Conservation (phyloP, 345 rosid genomes). For the Atalantia buxifolia region DNA sequence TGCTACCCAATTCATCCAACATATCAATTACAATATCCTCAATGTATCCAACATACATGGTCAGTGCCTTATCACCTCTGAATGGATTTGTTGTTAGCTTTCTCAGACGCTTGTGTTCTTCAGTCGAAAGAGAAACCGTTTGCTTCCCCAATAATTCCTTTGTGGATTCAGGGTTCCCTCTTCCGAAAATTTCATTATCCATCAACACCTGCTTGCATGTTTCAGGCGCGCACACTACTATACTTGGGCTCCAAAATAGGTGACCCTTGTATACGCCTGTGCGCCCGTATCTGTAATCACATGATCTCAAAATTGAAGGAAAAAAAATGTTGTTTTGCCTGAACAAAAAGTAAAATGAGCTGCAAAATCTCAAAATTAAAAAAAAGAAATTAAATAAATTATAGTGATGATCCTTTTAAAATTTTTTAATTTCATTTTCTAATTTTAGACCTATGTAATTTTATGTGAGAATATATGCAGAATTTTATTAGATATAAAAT, state of each 20-base stretch:
- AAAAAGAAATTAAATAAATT: too few species aligned
- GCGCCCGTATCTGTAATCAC: slow-evolving; percentile 20
- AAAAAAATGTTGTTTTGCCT: background rate
- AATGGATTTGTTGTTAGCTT: slow-evolving; percentile 30
- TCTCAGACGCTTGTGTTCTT: slow-evolving; percentile 39
- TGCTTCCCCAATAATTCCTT: slow-evolving; percentile 30
- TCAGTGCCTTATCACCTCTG: slow-evolving; percentile 36
- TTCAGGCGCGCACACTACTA: slow-evolving; percentile 25
- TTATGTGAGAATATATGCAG: too few species aligned
- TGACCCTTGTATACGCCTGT: slow-evolving; percentile 28
- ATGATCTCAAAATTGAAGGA: background rate
- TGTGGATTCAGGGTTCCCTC: slow-evolving; percentile 23
- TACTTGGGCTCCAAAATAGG: slow-evolving; percentile 28
- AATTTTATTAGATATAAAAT: too few species aligned
- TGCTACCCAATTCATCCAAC: background rate
- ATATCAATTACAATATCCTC: slow-evolving; percentile 7
- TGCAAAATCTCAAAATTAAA: too few species aligned
- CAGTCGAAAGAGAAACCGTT: slow-evolving; percentile 30
- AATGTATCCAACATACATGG: slow-evolving; percentile 24
- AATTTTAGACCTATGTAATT: too few species aligned
- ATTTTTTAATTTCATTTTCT: too few species aligned
- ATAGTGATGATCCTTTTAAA: too few species aligned
- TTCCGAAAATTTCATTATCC: background rate
- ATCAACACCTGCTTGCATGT: slow-evolving; percentile 27
- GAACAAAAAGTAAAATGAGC: too few species aligned